A percentile compares a stretch with the other conserved stretches of the same genome.
These are phyloP conservation scores for Diaporthe ilicicola DNA, from an alignment of 2,329 filamentous ascomycete species.

Conservation along the genomic window DNA sequence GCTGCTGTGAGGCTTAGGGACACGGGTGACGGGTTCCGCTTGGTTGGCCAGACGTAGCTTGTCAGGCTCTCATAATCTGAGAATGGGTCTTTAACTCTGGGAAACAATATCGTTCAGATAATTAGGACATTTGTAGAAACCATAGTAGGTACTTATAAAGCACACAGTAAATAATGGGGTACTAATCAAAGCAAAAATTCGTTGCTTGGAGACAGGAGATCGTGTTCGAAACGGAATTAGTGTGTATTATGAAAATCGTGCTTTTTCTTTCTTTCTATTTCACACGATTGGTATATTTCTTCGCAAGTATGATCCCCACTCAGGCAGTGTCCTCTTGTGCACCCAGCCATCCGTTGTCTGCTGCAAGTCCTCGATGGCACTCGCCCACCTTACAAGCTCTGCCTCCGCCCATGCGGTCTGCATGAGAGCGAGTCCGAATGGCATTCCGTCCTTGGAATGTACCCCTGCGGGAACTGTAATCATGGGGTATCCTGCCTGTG, in stretches of 20 bases:
- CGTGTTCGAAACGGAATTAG: too few species aligned
- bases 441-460: constrained; percentile 63
- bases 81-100: too few species aligned
- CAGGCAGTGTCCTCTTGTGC: constrained; percentile 58
- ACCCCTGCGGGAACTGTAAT: constrained; percentile 73
- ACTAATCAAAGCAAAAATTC: too few species aligned
- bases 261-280: background rate
- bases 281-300: constrained; percentile 52
- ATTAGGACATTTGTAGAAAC: too few species aligned
- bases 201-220: too few species aligned
- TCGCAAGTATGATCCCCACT: constrained; percentile 60
- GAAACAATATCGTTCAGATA: too few species aligned
- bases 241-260: too few species aligned
- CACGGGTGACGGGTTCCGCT: background rate
- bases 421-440: constrained; percentile 66
- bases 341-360: constrained; percentile 46
- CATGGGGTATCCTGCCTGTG: constrained; percentile 79
- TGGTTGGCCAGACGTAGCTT: background rate
- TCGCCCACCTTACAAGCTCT: constrained; percentile 66
- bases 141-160: too few species aligned
- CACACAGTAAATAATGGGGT: too few species aligned
- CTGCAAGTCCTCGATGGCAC: constrained; percentile 69
- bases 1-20: background rate
- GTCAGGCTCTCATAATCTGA: too few species aligned
- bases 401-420: constrained; percentile 69